These are phyloP conservation scores for Claviceps sp. DNA, from an alignment of 2,329 filamentous ascomycete genomes.

Conservation along the genomic window DNA sequence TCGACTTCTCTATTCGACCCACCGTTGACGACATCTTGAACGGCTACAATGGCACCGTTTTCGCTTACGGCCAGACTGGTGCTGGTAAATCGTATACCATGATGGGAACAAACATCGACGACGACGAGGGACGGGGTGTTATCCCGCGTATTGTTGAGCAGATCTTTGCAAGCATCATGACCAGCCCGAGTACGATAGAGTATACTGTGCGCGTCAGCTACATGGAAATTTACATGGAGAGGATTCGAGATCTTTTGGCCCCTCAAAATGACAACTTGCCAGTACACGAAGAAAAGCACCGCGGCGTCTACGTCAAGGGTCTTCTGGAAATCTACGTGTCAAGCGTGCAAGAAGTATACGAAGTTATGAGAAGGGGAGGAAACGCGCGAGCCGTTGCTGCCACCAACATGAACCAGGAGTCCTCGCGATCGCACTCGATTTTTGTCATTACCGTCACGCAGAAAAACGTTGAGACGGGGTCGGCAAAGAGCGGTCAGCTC, in stretches of 20 bases:
- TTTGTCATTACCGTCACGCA: constrained; percentile 95
- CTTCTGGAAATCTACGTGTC: constrained; percentile 91
- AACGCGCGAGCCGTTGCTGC: constrained; percentile 81
- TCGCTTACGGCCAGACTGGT: constrained; percentile 96
- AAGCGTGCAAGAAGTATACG: constrained; percentile 89
- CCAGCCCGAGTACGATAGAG: constrained; percentile 84
- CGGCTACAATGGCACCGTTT: constrained; percentile 97
- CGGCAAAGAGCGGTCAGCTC: constrained; percentile 88
- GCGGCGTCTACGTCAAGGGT: constrained; percentile 93
- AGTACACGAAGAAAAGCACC: constrained; percentile 94
- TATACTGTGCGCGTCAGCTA: constrained; percentile 98
- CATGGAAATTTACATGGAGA: constrained; percentile 99
- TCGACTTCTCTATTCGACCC: constrained; percentile 91
- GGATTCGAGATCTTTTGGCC: constrained; percentile 81
- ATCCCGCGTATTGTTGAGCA: constrained; percentile 96
- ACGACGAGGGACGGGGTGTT: constrained; percentile 77
- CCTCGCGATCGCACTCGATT: constrained; percentile 94
- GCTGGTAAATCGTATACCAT: constrained; percentile 99
- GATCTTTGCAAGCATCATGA: constrained; percentile 90
- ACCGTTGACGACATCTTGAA: constrained; percentile 98
- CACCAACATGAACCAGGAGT: constrained; percentile 99
- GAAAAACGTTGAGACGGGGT: constrained; percentile 94
- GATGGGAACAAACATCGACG: constrained; percentile 70
- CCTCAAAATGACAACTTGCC: constrained; percentile 94
- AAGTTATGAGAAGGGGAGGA: constrained; percentile 89